Evolutionary conservation across 2,329 filamentous ascomycete species (phyloP).

Genomic region (Fusarium tupiense): DNA sequence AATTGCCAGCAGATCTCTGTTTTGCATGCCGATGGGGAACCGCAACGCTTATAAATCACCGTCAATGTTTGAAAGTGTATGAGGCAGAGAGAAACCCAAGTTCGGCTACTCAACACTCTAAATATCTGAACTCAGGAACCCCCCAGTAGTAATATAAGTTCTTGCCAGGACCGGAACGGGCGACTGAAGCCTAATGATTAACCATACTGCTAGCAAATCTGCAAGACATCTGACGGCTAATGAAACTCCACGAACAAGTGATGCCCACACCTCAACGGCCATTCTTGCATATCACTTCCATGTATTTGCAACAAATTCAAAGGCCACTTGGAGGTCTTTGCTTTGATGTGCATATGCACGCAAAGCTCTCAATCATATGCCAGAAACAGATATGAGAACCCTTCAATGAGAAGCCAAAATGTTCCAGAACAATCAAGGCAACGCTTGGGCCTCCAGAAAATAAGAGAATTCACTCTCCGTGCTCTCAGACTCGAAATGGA

Average conservation of each 20-base stretch:
- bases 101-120: not conserved
- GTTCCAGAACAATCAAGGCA: constrained; percentile 24
- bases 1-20: not conserved
- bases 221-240: not conserved
- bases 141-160: not conserved
- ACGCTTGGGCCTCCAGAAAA: constrained; percentile 8
- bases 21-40: not conserved
- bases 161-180: not conserved
- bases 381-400: constrained; percentile 1
- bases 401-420: not conserved
- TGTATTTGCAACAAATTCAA: not conserved
- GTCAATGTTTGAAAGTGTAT: not conserved
- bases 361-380: not conserved
- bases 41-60: not conserved
- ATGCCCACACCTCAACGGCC: not conserved
- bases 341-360: constrained; percentile 16
- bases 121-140: not conserved
- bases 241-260: not conserved
- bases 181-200: constrained; percentile 23
- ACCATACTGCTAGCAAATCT: not conserved
- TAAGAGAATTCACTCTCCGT: not conserved
- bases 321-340: not conserved
- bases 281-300: constrained; percentile 1
- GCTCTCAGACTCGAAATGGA: not conserved
- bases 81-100: not conserved